Evolutionary conservation across 1,284 basidiomycete genomes (phyloP).

Genomic region (Cutaneotrichosporon spelunceum): DNA sequence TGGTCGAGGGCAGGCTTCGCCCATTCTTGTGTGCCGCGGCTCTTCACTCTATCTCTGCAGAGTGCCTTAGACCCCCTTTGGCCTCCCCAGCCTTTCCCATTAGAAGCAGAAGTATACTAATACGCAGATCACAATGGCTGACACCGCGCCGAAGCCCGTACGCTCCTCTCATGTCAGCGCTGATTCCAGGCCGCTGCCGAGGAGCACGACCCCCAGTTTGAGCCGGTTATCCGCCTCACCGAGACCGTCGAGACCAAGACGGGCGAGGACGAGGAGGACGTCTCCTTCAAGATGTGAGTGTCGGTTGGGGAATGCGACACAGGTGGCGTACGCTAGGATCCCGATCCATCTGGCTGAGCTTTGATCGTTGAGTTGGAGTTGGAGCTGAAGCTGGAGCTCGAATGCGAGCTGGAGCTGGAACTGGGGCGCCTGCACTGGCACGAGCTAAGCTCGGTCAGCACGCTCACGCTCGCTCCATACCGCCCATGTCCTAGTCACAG

Average conservation of each 20-base stretch:
- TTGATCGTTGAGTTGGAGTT: neutral
- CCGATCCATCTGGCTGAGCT: neutral
- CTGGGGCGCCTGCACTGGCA: neutral
- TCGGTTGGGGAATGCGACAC: neutral
- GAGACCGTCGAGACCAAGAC: conserved; percentile 89
- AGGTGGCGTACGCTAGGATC: neutral
- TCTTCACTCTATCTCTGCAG: too few relatives aligned
- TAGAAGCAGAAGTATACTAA: conserved; percentile 6
- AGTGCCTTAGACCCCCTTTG: neutral
- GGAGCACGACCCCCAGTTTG: conserved; percentile 86
- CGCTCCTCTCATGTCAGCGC: neutral
- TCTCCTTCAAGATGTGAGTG: conserved; percentile 91
- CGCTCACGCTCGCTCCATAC: neutral
- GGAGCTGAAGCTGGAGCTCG: too few relatives aligned
- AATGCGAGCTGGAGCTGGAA: neutral
- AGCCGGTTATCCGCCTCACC: conserved; percentile 96
- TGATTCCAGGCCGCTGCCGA: conserved; percentile 48
- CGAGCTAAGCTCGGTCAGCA: neutral
- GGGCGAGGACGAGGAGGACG: conserved; percentile 89
- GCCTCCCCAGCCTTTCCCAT: neutral
- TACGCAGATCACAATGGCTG: conserved; percentile 22
- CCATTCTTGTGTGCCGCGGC: neutral
- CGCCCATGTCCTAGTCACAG: too few relatives aligned
- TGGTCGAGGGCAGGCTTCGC: neutral
- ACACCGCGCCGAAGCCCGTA: conserved; percentile 28